Evolutionary conservation across 495 filamentous ascomycete species (phyloP).

Genomic region (Chlorociboria aeruginascens): DNA sequence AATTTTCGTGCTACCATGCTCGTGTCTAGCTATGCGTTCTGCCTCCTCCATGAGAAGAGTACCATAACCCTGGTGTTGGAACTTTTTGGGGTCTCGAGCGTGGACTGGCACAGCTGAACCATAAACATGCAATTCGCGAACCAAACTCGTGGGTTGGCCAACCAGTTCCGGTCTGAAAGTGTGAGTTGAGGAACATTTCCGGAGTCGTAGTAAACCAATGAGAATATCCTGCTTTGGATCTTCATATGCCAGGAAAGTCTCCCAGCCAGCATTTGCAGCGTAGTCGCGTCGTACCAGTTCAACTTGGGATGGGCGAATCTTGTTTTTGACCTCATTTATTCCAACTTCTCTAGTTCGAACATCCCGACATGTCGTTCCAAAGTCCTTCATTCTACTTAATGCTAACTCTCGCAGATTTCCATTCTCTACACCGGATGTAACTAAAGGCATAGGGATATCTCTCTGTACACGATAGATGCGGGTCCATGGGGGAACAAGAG

Average conservation of each 20-base stretch:
- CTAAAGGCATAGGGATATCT: constrained; percentile 97
- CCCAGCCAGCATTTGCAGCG: constrained; percentile 89
- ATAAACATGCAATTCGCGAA: constrained; percentile 93
- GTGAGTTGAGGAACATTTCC: constrained; percentile 80
- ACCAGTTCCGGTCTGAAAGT: constrained; percentile 85
- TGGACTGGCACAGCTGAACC: constrained; percentile 92
- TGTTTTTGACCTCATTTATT: constrained; percentile 97
- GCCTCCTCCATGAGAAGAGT: constrained; percentile 97
- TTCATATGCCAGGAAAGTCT: constrained; percentile 95
- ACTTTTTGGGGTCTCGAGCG: constrained; percentile 84
- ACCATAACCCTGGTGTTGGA: constrained; percentile 96
- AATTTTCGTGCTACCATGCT: constrained; percentile 89
- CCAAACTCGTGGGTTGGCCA: constrained; percentile 78
- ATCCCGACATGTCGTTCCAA: constrained; percentile 92
- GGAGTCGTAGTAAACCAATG: constrained; percentile 78
- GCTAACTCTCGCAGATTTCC: constrained; percentile 92
- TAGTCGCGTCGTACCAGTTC: constrained; percentile 96
- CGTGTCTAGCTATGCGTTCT: constrained; percentile 83
- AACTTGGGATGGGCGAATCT: constrained; percentile 90
- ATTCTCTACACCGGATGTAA: constrained; percentile 94
- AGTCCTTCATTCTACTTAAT: constrained; percentile 93
- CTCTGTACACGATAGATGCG: constrained; percentile 97
- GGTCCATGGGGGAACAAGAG: constrained; percentile 93
- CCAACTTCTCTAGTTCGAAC: constrained; percentile 97
- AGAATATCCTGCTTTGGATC: constrained; percentile 98